Base-by-base conservation (phyloP, 306 rosid genomes). In the Cucumis melo region DNA sequence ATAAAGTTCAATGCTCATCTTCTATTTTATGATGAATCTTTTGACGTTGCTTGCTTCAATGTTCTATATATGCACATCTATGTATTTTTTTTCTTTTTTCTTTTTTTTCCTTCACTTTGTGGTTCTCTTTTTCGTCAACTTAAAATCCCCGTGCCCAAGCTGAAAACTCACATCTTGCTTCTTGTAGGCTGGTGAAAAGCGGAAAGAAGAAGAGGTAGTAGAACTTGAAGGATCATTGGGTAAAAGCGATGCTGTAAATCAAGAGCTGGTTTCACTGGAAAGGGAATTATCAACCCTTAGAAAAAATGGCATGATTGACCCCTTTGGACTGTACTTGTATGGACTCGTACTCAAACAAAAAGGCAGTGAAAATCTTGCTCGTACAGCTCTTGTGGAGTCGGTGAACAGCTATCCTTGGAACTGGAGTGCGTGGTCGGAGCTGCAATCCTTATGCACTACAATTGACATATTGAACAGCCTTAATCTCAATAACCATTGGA, bases 161-260 rank as follows among this genome's bases (percentile, higher is more conserved):
- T 36, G 50, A 44, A 38, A 64, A 17, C 41, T 41, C 32, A 36
- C n/a, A 46, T 19, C 38, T 76, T 73, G 56, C 73, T 51, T 82
- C 27, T 23, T 84, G 79, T 71, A 95, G 99, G 96, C 99, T 0
- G 99, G 99, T 78, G 99, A 92, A 85, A 95, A 95, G 84, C 86
- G 99, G 65, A 95, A 89, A 85, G 99, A 95, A 82, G 99, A 95
- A 88, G 99, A 92, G 87, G 83, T 84, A 83, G 83, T 95, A 80
- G 99, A 95, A 80, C 95, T 95, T n/a, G 99, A 95, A 83, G 99
- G 99, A 21, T 91, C 98, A 23, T 66, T 90, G 75, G 98, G 99
- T 24, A 95, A 92, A 90, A 89, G 91, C 13, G 91, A 88, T 74
- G 85, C 81, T 74, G 85, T 86, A 74, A 95, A 95, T 79, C 80